These are phyloP conservation scores for Rhizopus delemar DNA, from an alignment of 371 early-diverging fungal genomes.

Conservation along the genomic window DNA sequence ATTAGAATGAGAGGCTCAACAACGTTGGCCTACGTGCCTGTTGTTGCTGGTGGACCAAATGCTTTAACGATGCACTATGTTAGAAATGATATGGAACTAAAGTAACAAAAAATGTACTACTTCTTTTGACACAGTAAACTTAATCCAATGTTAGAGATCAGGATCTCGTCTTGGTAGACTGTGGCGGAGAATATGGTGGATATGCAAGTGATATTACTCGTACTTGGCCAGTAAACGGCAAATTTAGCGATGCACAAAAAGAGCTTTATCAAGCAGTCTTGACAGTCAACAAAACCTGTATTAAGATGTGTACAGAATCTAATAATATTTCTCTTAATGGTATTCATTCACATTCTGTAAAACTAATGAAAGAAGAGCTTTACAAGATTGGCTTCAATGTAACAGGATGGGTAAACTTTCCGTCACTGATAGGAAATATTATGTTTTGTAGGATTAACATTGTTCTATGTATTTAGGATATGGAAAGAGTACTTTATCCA, in stretches of 20 bases:
- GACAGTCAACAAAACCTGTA: conserved; percentile 82
- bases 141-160: conserved; percentile 56
- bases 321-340: conserved; percentile 76
- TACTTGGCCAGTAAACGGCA: conserved; percentile 93
- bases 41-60: conserved; percentile 89
- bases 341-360: conserved; percentile 74
- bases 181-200: conserved; percentile 86
- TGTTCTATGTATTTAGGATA: conserved; percentile 39
- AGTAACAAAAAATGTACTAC: conserved; percentile 28
- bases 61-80: conserved; percentile 94
- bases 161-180: conserved; percentile 88
- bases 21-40: conserved; percentile 94
- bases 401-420: conserved; percentile 45
- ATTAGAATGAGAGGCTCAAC: conserved; percentile 69
- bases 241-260: conserved; percentile 77
- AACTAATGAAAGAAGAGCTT: conserved; percentile 65
- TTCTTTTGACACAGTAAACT: neutral
- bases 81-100: conserved; percentile 73
- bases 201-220: conserved; percentile 94
- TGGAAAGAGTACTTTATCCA: conserved; percentile 80
- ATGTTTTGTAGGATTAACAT: no score
- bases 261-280: conserved; percentile 87
- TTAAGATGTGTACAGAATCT: conserved; percentile 77
- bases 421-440: neutral
- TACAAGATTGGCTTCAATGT: conserved; percentile 65